Percentiles rank a stretch among this genome's conserved stretches.
Evolutionary conservation across 2,329 filamentous ascomycete species (phyloP).

Genomic region (Alternaria hordeiaustralica): DNA sequence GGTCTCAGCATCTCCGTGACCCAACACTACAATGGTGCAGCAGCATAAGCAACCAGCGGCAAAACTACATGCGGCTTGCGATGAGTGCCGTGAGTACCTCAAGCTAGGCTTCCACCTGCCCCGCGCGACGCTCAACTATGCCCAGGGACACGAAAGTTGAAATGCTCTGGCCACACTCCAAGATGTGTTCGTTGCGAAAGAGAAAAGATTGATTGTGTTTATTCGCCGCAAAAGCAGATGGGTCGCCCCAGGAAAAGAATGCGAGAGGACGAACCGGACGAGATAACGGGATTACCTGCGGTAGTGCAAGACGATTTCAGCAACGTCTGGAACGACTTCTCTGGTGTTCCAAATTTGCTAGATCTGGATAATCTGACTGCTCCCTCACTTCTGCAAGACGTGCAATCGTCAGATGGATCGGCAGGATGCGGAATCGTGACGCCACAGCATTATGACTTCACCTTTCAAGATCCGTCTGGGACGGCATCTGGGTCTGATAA

Average conservation of each 20-base stretch:
- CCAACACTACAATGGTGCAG: conserved; percentile 17
- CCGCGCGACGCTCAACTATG: conserved; percentile 2
- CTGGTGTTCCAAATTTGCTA: conserved; percentile 7
- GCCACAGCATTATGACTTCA: conserved; percentile 11
- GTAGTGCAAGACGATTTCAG: conserved; percentile 6
- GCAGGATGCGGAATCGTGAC: conserved; percentile 7
- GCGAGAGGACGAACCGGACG: conserved; percentile 35
- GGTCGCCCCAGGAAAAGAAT: conserved; percentile 58
- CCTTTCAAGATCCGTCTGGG: conserved; percentile 6
- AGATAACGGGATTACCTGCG: not conserved
- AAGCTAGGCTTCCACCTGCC: not conserved
- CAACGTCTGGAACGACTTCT: conserved; percentile 1
- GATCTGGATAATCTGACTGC: conserved; percentile 21
- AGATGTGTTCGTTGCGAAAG: conserved; percentile 51
- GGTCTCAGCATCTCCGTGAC: not conserved
- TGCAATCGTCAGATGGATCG: not conserved
- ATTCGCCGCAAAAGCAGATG: conserved; percentile 58
- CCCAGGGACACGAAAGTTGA: conserved; percentile 56
- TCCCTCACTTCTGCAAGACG: conserved; percentile 14
- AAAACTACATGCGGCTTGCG: conserved; percentile 45
- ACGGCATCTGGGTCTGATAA: conserved; percentile 7
- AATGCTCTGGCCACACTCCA: conserved; percentile 55
- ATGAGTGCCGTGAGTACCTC: conserved; percentile 44
- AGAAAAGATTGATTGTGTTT: conserved; percentile 53
- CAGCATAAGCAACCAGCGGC: conserved; percentile 21